phyloP scores from a whole-genome alignment of 352 stramenopile genomes.

The Pythium scleroteichum region DNA sequence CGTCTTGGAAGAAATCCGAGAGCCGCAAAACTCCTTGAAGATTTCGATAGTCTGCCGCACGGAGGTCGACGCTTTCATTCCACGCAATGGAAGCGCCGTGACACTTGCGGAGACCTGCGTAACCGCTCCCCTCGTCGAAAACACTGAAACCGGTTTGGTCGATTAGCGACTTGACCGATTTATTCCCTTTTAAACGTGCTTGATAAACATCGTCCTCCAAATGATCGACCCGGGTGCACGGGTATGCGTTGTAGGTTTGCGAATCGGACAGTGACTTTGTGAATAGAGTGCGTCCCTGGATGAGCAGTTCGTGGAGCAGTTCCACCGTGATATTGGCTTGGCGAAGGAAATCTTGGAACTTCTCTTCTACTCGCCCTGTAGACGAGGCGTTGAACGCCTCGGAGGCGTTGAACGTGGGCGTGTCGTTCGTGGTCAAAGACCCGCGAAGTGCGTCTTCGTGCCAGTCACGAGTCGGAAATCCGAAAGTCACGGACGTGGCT shows the following conservation, averaged over 20 bases:
- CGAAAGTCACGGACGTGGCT: constrained; percentile 37
- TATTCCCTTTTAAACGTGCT: no score
- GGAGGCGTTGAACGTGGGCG: no score
- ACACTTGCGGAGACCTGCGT: constrained; percentile 29
- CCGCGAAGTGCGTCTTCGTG: constrained; percentile 37
- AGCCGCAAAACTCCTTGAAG: not conserved
- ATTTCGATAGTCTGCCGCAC: not conserved
- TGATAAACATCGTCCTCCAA: not conserved
- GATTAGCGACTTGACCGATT: not conserved
- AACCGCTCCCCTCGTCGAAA: not conserved
- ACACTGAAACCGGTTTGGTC: constrained; percentile 1
- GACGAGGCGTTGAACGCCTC: no score
- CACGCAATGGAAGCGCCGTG: constrained; percentile 19
- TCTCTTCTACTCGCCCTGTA: not conserved
- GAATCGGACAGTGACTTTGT: constrained; percentile 34
- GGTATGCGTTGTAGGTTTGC: constrained; percentile 33
- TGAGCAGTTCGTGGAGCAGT: constrained; percentile 37
- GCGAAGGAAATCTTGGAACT: constrained; percentile 23
- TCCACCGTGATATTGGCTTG: constrained; percentile 21
- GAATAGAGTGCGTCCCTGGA: constrained; percentile 37
- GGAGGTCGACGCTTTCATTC: not conserved
- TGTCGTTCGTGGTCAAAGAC: no score
- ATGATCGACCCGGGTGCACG: constrained; percentile 33
- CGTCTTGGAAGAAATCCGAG: not conserved
- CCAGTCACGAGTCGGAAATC: constrained; percentile 37